Percentiles rank a stretch among this genome's conserved stretches.
Evolutionary conservation across 1,284 basidiomycete genomes (phyloP).

Genomic region (Sporisorium exsertum): DNA sequence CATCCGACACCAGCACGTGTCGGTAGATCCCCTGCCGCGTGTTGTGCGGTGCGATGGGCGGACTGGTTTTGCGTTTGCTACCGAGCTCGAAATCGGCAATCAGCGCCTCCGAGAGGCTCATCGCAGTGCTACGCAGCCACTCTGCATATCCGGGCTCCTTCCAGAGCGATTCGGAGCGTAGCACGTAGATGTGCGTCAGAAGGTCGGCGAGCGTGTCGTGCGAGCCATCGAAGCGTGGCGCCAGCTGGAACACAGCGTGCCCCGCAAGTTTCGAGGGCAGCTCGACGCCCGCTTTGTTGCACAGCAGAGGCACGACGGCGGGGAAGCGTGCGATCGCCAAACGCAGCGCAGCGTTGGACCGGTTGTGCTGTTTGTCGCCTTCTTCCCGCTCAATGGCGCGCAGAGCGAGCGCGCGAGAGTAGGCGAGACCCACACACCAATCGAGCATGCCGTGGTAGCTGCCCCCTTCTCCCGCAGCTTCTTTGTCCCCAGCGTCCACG

Average conservation of each 20-base stretch:
- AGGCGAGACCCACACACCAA: slow-evolving; percentile 63
- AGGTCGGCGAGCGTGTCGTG: slow-evolving; percentile 51
- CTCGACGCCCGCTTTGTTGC: slow-evolving; percentile 56
- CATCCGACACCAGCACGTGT: slow-evolving; percentile 65
- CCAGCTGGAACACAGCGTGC: slow-evolving; percentile 29
- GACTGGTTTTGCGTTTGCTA: slow-evolving; percentile 3
- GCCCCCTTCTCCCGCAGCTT: slow-evolving; percentile 32
- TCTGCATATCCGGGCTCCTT: slow-evolving; percentile 49
- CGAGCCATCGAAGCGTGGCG: slow-evolving; percentile 12
- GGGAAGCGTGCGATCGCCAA: slow-evolving; percentile 63
- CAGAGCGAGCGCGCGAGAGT: slow-evolving; percentile 58
- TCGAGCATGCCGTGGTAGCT: slow-evolving; percentile 54
- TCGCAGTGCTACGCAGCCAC: slow-evolving; percentile 55
- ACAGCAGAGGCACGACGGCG: slow-evolving; percentile 52
- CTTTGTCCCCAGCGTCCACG: slow-evolving; percentile 47
- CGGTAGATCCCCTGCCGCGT: slow-evolving; percentile 59
- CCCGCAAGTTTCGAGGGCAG: slow-evolving; percentile 40
- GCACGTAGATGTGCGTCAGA: slow-evolving; percentile 62
- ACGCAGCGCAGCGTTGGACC: slow-evolving; percentile 50
- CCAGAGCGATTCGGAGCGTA: slow-evolving; percentile 63
- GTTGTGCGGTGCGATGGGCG: slow-evolving; percentile 30
- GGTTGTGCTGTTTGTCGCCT: slow-evolving; percentile 36
- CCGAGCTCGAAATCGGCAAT: slow-evolving; percentile 21
- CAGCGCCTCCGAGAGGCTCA: slow-evolving; percentile 24
- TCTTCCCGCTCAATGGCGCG: slow-evolving; percentile 58